These are phyloP conservation scores for Endocladia muricata DNA, from an alignment of 31 red algal species.

Conservation along the genomic window DNA sequence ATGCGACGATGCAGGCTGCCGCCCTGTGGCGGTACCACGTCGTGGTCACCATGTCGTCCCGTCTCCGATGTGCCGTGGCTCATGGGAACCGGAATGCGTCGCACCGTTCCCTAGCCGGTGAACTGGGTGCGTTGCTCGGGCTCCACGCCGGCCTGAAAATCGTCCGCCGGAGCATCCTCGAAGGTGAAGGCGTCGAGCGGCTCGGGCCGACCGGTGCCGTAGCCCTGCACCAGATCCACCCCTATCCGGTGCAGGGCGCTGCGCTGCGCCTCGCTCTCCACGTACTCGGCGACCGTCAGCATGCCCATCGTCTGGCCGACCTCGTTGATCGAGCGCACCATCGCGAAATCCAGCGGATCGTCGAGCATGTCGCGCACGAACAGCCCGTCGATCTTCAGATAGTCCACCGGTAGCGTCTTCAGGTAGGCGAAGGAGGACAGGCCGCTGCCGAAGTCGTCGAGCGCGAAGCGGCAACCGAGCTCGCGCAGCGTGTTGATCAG, in stretches of 20 bases:
- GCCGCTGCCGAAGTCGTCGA: conserved; percentile 14
- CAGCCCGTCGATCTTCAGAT: background rate
- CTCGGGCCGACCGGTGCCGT: no score
- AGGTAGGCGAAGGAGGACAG: background rate
- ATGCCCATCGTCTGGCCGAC: background rate
- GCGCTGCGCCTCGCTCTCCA: background rate
- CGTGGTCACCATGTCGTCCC: no score
- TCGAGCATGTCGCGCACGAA: background rate
- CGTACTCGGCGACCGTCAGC: background rate
- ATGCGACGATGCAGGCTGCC: no score
- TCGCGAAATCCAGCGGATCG: background rate
- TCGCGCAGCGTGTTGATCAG: background rate
- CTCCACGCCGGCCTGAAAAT: no score
- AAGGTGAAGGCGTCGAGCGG: no score
- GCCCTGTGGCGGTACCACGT: no score
- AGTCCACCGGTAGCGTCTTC: background rate
- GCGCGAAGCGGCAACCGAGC: background rate
- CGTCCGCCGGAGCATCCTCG: no score
- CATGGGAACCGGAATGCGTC: no score
- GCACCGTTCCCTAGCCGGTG: no score
- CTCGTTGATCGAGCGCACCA: background rate
- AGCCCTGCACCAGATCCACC: conserved; percentile 7
- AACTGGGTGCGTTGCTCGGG: no score
- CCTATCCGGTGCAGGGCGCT: background rate
- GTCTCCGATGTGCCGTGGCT: no score